Conservation (phyloP, 768 basidiomycete genomes). For the Cystoderma amianthinum region DNA sequence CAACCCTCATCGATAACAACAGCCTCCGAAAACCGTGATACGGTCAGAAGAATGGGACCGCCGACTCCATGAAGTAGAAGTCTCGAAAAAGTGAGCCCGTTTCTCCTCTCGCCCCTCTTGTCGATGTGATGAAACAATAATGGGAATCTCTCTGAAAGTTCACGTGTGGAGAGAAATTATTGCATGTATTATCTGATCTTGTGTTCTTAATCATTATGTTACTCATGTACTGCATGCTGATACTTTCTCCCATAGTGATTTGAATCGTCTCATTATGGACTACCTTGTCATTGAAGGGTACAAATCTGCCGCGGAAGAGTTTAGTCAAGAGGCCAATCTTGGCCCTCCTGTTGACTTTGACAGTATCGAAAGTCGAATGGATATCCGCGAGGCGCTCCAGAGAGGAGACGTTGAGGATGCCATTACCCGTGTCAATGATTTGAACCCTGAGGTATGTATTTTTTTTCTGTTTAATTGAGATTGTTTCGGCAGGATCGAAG, state of each 20-base stretch:
- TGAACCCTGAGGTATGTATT: constrained; percentile 88
- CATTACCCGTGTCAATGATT: constrained; percentile 90
- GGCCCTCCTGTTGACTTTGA: constrained; percentile 78
- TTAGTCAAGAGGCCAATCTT: constrained; percentile 82
- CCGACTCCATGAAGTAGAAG: constrained; percentile 73
- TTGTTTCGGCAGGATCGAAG: constrained; percentile 26
- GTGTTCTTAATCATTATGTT: constrained; percentile 15
- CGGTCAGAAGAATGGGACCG: constrained; percentile 84
- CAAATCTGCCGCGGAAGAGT: constrained; percentile 92
- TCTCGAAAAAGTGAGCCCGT: constrained; percentile 81
- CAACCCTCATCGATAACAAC: neutral
- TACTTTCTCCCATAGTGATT: constrained; percentile 54
- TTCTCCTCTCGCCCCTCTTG: constrained; percentile 6
- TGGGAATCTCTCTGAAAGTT: constrained; percentile 97
- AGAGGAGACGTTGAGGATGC: constrained; percentile 94
- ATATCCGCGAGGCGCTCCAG: constrained; percentile 89
- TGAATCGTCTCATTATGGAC: constrained; percentile 93
- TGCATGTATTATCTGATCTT: constrained; percentile 88
- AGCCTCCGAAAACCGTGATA: constrained; percentile 52
- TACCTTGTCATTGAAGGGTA: constrained; percentile 98
- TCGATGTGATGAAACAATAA: constrained; percentile 63
- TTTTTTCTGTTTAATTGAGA: constrained; percentile 1
- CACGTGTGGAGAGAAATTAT: constrained; percentile 58
- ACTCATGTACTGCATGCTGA: constrained; percentile 13
- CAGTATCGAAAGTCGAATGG: constrained; percentile 90